Conservation (phyloP, 805 yeast genomes). For the Zygoascus flipseniorum region DNA sequence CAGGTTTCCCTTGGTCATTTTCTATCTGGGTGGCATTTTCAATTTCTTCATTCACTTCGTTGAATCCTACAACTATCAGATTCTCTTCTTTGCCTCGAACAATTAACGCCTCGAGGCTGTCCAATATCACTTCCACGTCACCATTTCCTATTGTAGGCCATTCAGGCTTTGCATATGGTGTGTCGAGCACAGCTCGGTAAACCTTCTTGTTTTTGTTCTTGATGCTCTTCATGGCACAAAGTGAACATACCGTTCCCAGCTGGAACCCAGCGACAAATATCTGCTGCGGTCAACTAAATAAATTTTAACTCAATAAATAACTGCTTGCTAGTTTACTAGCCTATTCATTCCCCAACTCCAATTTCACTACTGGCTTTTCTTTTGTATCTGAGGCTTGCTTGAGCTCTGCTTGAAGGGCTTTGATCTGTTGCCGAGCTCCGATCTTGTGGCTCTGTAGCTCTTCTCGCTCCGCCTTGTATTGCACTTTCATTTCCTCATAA, state of each 20-base stretch:
- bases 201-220: conserved; percentile 14
- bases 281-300: no score
- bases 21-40: conserved; percentile 7
- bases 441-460: neutral
- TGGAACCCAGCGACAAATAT: no score
- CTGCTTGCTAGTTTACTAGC: no score
- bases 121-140: neutral
- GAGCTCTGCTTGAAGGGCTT: neutral
- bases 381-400: neutral
- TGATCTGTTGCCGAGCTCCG: neutral
- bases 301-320: no score
- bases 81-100: conserved; percentile 7
- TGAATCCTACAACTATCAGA: conserved; percentile 14
- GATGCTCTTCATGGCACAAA: neutral
- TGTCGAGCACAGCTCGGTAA: conserved; percentile 21
- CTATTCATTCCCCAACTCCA: neutral
- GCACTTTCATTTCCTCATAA: neutral
- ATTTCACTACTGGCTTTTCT: neutral
- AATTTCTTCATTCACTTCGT: conserved; percentile 13
- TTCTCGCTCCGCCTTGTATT: neutral
- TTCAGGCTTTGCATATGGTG: conserved; percentile 17
- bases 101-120: neutral
- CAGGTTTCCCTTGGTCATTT: neutral
- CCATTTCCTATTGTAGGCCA: conserved; percentile 11
- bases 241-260: no score